phyloP scores from a whole-genome alignment of 176 grass and related monocot species.

The Triticum timopheevii region DNA sequence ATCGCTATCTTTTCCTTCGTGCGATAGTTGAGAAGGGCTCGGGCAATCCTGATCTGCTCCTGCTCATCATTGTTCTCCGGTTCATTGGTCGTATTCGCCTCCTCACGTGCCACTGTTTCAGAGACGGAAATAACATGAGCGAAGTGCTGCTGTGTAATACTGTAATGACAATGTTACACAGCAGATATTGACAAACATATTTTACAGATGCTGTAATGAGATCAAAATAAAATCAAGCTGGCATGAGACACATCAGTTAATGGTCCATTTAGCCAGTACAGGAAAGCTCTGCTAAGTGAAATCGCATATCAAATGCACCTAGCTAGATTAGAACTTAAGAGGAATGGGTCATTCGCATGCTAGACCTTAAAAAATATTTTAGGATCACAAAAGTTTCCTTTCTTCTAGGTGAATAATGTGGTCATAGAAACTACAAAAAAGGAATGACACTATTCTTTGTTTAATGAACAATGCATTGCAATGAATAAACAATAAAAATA shows the following conservation, averaged over 20 bases:
- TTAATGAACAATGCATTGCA: not conserved
- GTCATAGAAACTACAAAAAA: not conserved
- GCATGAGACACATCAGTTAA: not conserved
- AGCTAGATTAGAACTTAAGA: slow-evolving; percentile 8
- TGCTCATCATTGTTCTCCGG: slow-evolving; percentile 88
- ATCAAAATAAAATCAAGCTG: slow-evolving; percentile 10
- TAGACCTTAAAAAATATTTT: not conserved
- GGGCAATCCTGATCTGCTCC: slow-evolving; percentile 94
- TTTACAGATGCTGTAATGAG: not conserved
- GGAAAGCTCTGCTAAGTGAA: slow-evolving; percentile 9
- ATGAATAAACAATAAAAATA: not conserved
- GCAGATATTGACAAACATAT: not conserved
- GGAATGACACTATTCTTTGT: not conserved
- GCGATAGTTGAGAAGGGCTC: slow-evolving; percentile 92
- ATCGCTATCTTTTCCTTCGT: slow-evolving; percentile 93
- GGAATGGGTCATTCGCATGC: not conserved
- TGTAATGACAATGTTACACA: not conserved
- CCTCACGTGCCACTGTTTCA: slow-evolving; percentile 65
- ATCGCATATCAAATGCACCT: not conserved
- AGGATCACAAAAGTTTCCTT: not conserved
- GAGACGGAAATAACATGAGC: slow-evolving; percentile 35
- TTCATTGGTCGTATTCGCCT: slow-evolving; percentile 72
- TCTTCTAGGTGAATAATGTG: slow-evolving; percentile 9
- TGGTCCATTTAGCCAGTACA: not conserved
- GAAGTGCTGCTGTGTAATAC: not conserved